These are phyloP conservation scores for Claviceps africana DNA, from an alignment of 2,329 filamentous ascomycete species.

Conservation along the genomic window DNA sequence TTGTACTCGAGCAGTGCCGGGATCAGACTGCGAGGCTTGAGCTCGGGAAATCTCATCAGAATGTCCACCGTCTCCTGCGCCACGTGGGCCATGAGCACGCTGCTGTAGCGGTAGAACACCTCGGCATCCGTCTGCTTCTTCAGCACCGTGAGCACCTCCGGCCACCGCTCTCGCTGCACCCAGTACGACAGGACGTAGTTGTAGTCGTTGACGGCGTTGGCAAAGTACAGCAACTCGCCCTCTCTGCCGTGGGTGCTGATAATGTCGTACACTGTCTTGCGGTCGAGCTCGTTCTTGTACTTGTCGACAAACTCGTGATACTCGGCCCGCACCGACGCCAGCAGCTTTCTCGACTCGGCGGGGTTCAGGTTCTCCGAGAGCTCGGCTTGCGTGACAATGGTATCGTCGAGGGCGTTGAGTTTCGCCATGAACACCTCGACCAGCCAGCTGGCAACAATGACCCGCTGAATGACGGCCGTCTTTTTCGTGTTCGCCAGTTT, in stretches of 20 bases:
- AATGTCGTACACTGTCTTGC: conserved; percentile 86
- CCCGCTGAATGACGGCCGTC: conserved; percentile 74
- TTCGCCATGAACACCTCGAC: conserved; percentile 96
- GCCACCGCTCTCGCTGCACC: conserved; percentile 90
- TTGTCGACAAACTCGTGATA: conserved; percentile 79
- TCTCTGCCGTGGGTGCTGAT: conserved; percentile 92
- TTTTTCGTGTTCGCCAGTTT: conserved; percentile 76
- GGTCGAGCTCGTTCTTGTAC: conserved; percentile 77
- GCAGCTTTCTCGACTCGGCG: conserved; percentile 55
- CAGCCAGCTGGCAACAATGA: conserved; percentile 92
- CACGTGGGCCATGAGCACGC: conserved; percentile 84
- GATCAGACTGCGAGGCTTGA: conserved; percentile 78
- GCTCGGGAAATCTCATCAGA: conserved; percentile 75
- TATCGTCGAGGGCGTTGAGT: conserved; percentile 86
- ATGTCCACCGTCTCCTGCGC: conserved; percentile 85
- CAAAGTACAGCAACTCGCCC: conserved; percentile 82
- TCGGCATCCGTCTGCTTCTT: conserved; percentile 87
- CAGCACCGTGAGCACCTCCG: conserved; percentile 70
- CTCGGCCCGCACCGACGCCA: conserved; percentile 58
- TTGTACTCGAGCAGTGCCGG: conserved; percentile 92
- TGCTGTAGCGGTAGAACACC: conserved; percentile 93
- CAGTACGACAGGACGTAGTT: conserved; percentile 94
- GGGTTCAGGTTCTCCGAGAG: conserved; percentile 58
- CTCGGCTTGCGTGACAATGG: conserved; percentile 78
- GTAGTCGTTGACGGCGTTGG: conserved; percentile 77